phyloP scores from a whole-genome alignment of 352 stramenopile species.

The Phytopythium litorale region DNA sequence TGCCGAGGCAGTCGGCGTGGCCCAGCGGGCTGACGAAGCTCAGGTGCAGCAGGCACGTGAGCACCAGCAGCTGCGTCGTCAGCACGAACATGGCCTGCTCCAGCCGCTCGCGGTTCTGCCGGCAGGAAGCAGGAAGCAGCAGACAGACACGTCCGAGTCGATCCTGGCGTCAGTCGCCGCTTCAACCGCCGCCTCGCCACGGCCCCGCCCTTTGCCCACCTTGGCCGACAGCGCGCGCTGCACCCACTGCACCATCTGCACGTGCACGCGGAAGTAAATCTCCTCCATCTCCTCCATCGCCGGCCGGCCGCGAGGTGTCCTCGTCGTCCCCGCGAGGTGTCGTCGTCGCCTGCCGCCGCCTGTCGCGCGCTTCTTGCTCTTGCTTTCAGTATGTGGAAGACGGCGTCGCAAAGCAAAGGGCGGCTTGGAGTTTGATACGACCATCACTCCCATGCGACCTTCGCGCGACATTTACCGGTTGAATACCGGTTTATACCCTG shows the following conservation, averaged over 20 bases:
- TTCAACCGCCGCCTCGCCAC: not conserved
- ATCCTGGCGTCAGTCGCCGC: not conserved
- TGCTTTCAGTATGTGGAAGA: not conserved
- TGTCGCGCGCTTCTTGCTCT: not conserved
- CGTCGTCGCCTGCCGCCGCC: not conserved
- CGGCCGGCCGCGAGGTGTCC: too few relatives aligned
- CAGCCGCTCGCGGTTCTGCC: conserved; percentile 43
- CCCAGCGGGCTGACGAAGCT: conserved; percentile 39
- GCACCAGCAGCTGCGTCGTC: conserved; percentile 40
- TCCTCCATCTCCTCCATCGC: conserved; percentile 58
- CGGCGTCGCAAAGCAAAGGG: not conserved
- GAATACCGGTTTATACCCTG: not conserved
- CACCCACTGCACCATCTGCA: conserved; percentile 45
- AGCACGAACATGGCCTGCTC: conserved; percentile 63
- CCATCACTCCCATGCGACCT: not conserved
- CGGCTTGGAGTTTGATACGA: not conserved
- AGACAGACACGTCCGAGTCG: too few relatives aligned
- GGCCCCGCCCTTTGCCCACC: conserved; percentile 13
- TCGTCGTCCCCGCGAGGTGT: not conserved
- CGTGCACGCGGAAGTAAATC: conserved; percentile 76
- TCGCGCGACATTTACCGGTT: not conserved
- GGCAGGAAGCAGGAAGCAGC: not conserved
- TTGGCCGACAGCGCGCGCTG: conserved; percentile 35
- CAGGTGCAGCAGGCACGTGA: conserved; percentile 46
- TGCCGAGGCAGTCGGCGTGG: conserved; percentile 28